phyloP scores from a whole-genome alignment of 2,329 filamentous ascomycete genomes.

The Neoscytalidium dimidiatum region DNA sequence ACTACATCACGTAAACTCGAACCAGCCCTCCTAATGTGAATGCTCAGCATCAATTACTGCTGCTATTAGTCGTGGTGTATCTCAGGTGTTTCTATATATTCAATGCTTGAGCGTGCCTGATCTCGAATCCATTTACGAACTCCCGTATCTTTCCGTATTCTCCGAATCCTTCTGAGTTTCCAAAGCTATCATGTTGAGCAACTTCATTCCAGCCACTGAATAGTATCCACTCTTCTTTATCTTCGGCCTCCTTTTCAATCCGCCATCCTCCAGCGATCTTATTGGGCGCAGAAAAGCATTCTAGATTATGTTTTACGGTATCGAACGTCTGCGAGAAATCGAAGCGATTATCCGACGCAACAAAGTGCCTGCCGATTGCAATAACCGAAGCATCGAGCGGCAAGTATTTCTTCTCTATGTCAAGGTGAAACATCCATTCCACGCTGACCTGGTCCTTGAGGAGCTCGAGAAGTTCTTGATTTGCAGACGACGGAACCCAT shows the following conservation, averaged over 20 bases:
- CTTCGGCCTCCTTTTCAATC: constrained; percentile 36
- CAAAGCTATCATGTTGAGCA: constrained; percentile 39
- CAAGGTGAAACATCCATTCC: constrained; percentile 48
- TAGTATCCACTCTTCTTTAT: constrained; percentile 45
- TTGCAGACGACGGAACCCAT: constrained; percentile 46
- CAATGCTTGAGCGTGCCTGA: constrained; percentile 30
- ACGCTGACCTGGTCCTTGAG: constrained; percentile 43
- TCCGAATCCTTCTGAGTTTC: constrained; percentile 33
- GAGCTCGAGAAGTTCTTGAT: constrained; percentile 41
- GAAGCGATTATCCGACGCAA: constrained; percentile 27
- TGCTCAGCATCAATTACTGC: too few species aligned
- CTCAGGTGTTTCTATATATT: constrained; percentile 20
- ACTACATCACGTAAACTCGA: too few species aligned
- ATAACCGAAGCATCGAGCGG: constrained; percentile 34
- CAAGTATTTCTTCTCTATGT: constrained; percentile 35
- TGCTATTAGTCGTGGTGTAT: too few species aligned
- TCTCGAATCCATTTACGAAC: constrained; percentile 25
- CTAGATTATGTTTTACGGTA: constrained; percentile 28
- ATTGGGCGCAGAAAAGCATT: constrained; percentile 30
- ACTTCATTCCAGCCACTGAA: constrained; percentile 42
- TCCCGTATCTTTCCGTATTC: constrained; percentile 28
- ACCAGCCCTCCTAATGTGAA: too few species aligned
- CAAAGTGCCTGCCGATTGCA: constrained; percentile 37
- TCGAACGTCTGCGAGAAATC: constrained; percentile 33
- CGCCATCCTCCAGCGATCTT: constrained; percentile 42